Evolutionary conservation across 1,139 yeast genomes (phyloP).

Genomic region (Kluyveromyces sp.): DNA sequence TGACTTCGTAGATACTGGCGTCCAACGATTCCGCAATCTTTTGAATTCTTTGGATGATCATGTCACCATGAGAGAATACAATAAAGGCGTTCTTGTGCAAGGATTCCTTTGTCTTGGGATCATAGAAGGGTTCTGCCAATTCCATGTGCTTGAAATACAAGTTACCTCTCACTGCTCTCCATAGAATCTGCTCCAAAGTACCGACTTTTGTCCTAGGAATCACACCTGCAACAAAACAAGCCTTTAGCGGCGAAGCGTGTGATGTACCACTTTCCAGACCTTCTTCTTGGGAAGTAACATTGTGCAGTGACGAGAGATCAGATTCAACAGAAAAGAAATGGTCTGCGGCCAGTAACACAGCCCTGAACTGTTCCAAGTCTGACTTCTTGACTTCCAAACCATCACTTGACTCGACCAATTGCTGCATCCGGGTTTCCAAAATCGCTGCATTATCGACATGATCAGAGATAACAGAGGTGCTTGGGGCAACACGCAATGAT

Average conservation of each 20-base stretch:
- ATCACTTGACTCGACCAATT: slow-evolving; percentile 49
- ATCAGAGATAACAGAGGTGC: slow-evolving; percentile 69
- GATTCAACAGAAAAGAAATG: slow-evolving; percentile 42
- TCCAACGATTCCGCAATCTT: slow-evolving; percentile 79
- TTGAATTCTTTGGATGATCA: slow-evolving; percentile 57
- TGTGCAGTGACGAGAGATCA: slow-evolving; percentile 23
- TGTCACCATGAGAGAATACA: slow-evolving; percentile 81
- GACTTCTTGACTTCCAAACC: slow-evolving; percentile 47
- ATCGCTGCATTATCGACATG: slow-evolving; percentile 57
- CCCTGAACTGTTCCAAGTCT: slow-evolving; percentile 54
- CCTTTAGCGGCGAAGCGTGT: slow-evolving; percentile 6
- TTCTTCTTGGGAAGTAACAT: slow-evolving; percentile 27
- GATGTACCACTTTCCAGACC: slow-evolving; percentile 13
- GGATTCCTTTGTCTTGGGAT: slow-evolving; percentile 40
- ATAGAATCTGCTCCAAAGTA: slow-evolving; percentile 75
- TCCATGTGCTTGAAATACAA: slow-evolving; percentile 67
- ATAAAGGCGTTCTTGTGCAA: slow-evolving; percentile 70
- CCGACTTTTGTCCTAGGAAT: slow-evolving; percentile 64
- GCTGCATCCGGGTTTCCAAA: slow-evolving; percentile 50
- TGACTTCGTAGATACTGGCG: slow-evolving; percentile 64
- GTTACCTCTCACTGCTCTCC: slow-evolving; percentile 92
- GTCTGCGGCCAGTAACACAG: slow-evolving; percentile 62
- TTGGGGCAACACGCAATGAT: slow-evolving; percentile 26
- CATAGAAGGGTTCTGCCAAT: slow-evolving; percentile 50
- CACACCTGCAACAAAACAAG: slow-evolving; percentile 69